phyloP scores from a whole-genome alignment of 1,139 yeast species.

The Geotrichum bryndzae region DNA sequence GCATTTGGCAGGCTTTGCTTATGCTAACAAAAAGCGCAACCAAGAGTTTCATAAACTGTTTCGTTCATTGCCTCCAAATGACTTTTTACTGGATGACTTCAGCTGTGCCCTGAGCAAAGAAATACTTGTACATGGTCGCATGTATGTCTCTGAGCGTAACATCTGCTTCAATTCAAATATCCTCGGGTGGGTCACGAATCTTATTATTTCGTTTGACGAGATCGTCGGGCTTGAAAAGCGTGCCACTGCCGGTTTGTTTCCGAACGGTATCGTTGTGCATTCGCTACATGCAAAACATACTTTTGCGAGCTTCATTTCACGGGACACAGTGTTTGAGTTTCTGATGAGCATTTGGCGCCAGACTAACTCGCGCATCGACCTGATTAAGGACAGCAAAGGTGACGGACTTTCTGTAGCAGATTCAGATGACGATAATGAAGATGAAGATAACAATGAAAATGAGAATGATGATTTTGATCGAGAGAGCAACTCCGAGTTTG shows the following conservation, averaged over 20 bases:
- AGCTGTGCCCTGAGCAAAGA: conserved; percentile 88
- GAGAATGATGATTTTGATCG: conserved; percentile 22
- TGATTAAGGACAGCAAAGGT: not conserved
- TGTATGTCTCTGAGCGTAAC: conserved; percentile 75
- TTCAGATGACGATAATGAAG: conserved; percentile 44
- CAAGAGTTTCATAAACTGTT: conserved; percentile 75
- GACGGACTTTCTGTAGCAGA: conserved; percentile 25
- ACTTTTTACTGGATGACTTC: conserved; percentile 73
- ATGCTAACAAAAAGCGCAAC: conserved; percentile 65
- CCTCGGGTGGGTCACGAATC: conserved; percentile 85
- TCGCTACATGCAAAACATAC: conserved; percentile 58
- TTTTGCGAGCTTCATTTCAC: conserved; percentile 81
- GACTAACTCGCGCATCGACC: conserved; percentile 20
- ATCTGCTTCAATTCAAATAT: conserved; percentile 88
- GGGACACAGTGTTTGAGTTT: conserved; percentile 72
- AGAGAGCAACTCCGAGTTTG: not conserved
- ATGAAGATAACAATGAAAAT: conserved; percentile 22
- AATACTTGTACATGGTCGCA: conserved; percentile 82
- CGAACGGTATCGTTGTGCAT: conserved; percentile 79
- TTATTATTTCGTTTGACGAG: conserved; percentile 67
- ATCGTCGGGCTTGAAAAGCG: conserved; percentile 70
- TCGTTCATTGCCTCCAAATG: conserved; percentile 60
- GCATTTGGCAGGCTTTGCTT: conserved; percentile 39
- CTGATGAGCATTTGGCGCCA: conserved; percentile 42
- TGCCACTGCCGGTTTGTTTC: conserved; percentile 82